Conservation (phyloP, 2,329 filamentous ascomycete species). For the Coniochaeta prunicola region DNA sequence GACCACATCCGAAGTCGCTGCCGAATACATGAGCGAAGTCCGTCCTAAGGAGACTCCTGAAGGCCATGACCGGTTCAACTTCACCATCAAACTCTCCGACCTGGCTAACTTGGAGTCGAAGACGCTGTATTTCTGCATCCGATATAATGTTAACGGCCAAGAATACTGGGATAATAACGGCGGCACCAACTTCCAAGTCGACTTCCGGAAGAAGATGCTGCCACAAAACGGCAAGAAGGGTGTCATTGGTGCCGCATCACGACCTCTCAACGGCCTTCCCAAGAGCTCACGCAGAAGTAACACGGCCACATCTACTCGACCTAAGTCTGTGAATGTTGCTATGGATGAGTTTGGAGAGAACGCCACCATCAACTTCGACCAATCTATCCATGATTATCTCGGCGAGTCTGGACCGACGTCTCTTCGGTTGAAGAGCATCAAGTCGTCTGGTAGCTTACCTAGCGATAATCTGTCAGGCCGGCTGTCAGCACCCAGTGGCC, state of each 20-base stretch:
- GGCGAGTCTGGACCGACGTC: slow-evolving; percentile 52
- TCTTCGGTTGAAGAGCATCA: slow-evolving; percentile 64
- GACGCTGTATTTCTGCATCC: slow-evolving; percentile 85
- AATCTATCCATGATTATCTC: slow-evolving; percentile 54
- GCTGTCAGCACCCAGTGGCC: slow-evolving; percentile 50
- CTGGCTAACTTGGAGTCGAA: slow-evolving; percentile 87
- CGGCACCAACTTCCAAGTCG: slow-evolving; percentile 82
- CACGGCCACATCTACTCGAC: slow-evolving; percentile 33
- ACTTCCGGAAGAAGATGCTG: slow-evolving; percentile 76
- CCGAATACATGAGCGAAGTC: slow-evolving; percentile 80
- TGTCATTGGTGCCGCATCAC: slow-evolving; percentile 40
- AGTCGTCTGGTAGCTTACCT: slow-evolving; percentile 55
- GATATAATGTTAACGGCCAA: slow-evolving; percentile 74
- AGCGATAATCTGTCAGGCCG: slow-evolving; percentile 51
- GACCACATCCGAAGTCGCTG: slow-evolving; percentile 87
- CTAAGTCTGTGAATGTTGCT: slow-evolving; percentile 48
- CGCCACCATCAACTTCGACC: slow-evolving; percentile 50
- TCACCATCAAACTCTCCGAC: slow-evolving; percentile 88
- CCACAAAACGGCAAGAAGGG: slow-evolving; percentile 51
- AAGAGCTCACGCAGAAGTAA: slow-evolving; percentile 55
- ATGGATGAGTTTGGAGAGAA: slow-evolving; percentile 67
- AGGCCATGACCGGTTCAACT: slow-evolving; percentile 82
- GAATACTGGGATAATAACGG: slow-evolving; percentile 97
- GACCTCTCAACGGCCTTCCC: slow-evolving; percentile 49
- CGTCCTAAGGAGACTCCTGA: slow-evolving; percentile 54